phyloP scores from a whole-genome alignment of 2,329 filamentous ascomycete species.

The Ceratocystis papillata region DNA sequence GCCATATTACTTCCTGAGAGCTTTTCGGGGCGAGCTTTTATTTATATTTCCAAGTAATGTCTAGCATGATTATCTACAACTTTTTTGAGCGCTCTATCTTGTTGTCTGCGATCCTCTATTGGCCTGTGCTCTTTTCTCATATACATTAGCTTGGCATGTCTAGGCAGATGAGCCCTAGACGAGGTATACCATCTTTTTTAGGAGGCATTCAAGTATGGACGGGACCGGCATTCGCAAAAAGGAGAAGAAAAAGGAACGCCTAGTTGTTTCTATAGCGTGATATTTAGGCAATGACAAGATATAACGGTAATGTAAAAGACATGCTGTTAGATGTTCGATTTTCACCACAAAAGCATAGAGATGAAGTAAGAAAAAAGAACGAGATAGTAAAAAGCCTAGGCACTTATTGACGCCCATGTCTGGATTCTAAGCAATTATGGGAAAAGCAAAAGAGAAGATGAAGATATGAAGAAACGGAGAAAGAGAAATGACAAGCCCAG shows the following conservation, averaged over 20 bases:
- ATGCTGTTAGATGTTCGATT: slow-evolving; percentile 4
- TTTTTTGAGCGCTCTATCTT: not conserved
- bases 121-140: too few species aligned
- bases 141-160: too few species aligned
- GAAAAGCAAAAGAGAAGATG: not conserved
- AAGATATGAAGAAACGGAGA: not conserved
- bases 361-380: not conserved
- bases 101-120: too few species aligned
- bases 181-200: too few species aligned
- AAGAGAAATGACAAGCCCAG: not conserved
- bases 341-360: not conserved
- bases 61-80: not conserved
- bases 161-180: too few species aligned
- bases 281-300: slow-evolving; percentile 5
- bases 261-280: not conserved
- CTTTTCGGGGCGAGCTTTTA: not conserved
- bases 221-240: not conserved
- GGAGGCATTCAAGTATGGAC: too few species aligned
- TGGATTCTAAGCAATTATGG: not conserved
- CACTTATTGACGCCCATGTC: not conserved
- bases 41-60: not conserved
- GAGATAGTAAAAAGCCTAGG: not conserved
- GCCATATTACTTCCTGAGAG: not conserved
- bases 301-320: slow-evolving; percentile 2
- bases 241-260: not conserved